Base-by-base conservation (phyloP, 805 yeast genomes). In the Candida suzukii region DNA sequence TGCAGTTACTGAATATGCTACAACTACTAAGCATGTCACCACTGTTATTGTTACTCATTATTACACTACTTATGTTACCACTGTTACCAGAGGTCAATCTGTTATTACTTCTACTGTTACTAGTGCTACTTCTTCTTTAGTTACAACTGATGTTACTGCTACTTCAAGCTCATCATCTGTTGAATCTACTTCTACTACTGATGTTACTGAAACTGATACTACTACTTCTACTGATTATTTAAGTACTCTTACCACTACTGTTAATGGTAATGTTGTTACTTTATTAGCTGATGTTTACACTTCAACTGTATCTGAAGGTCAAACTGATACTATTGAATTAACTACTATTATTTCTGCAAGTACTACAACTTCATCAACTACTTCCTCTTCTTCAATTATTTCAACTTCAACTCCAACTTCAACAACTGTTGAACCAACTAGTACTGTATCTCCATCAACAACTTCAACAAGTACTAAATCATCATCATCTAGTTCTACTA, bases 321-420 rank as follows among this genome's bases (percentile, higher is more conserved):
- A n/a, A n/a, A n/a, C n/a, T n/a, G n/a, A n/a, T n/a, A n/a, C n/a
- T n/a, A n/a, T n/a, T n/a, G n/a, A n/a, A n/a, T n/a, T n/a, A n/a
- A n/a, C n/a, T n/a, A n/a, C n/a, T n/a, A n/a, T n/a, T 13, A 38
- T 47, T n/a, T 48, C 43, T 9, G 42, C 53, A 2, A 58, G 45
- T 16, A 35, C 36, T 27, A 52, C 29, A 8, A 30, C 47, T 14
- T 16, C 43, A 13, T 13, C 42, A 16, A 16, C 60, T 19, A 49
- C 61, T 35, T 51, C 48, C 20, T 54, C 64, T 24, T 64, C 69
- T 61, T 33, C 45, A 48, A 63, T 35, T 61, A 63, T 37, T 60
- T 70, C 55, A 39, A 56, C 42, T 65, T 67, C 39, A 55, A 62
- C 54, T 60, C 60, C 53, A 64, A 63, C 53, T 60, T 62, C 54